Conservation (phyloP, 1,139 yeast species). For the Pichia sp. region DNA sequence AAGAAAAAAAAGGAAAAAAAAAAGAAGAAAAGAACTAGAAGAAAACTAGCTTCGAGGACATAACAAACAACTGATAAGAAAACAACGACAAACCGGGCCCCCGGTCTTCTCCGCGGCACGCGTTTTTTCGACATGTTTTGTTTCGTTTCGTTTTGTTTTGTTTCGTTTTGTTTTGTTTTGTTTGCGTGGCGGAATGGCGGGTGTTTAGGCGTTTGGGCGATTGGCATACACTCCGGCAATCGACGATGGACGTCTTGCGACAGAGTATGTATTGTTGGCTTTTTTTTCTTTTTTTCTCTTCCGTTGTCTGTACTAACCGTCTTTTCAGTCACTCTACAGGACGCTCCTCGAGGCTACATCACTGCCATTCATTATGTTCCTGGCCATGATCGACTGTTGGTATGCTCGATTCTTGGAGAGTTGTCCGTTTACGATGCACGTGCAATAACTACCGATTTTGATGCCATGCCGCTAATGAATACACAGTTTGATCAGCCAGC, state of each 20-base stretch:
- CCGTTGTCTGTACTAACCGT: neutral
- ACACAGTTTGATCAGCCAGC: slow-evolving; percentile 2
- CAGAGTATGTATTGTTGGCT: slow-evolving; percentile 2
- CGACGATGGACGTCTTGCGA: neutral
- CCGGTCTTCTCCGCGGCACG: too few species aligned
- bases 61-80: too few species aligned
- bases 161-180: too few species aligned
- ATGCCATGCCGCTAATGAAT: neutral
- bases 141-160: too few species aligned
- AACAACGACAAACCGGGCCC: too few species aligned
- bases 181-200: too few species aligned
- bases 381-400: neutral
- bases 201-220: too few species aligned
- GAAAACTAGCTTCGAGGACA: too few species aligned
- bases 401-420: slow-evolving; percentile 9
- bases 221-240: too few species aligned
- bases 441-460: neutral
- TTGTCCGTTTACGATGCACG: slow-evolving; percentile 1
- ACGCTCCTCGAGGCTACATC: slow-evolving; percentile 6
- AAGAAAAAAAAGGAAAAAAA: too few species aligned
- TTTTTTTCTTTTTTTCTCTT: neutral
- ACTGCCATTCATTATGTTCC: slow-evolving; percentile 4
- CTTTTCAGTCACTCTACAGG: neutral
- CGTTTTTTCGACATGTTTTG: too few species aligned
- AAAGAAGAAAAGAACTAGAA: too few species aligned